Evolutionary conservation across 2,329 filamentous ascomycete species (phyloP).

Genomic region (Mycosphaerella sp.): DNA sequence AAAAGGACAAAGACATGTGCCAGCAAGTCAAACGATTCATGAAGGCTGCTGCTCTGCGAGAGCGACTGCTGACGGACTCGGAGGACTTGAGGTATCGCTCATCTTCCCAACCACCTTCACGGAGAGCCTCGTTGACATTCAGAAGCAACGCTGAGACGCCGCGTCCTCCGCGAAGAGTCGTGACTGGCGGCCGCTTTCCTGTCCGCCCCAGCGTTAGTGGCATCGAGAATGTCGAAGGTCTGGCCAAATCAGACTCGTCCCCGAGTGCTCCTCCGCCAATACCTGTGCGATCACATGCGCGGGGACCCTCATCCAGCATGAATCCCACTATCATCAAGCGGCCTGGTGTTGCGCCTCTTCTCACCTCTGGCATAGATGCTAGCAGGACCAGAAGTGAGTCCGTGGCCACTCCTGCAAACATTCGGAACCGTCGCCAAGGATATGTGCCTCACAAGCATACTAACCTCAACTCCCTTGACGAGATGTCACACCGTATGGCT

Average conservation of each 20-base stretch:
- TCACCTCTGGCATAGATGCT: slow-evolving; percentile 61
- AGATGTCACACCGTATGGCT: slow-evolving; percentile 19
- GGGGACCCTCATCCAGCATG: slow-evolving; percentile 39
- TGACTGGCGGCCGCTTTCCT: slow-evolving; percentile 51
- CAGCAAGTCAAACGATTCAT: slow-evolving; percentile 56
- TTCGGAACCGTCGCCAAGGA: slow-evolving; percentile 55
- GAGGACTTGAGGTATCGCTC: slow-evolving; percentile 26
- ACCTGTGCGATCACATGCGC: slow-evolving; percentile 73
- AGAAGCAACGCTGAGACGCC: slow-evolving; percentile 70
- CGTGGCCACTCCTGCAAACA: slow-evolving; percentile 43
- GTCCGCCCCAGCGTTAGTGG: slow-evolving; percentile 63
- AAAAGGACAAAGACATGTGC: slow-evolving; percentile 55
- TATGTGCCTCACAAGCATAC: slow-evolving; percentile 49
- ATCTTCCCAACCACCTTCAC: background rate
- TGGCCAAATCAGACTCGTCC: slow-evolving; percentile 55
- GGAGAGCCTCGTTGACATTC: slow-evolving; percentile 3
- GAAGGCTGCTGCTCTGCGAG: slow-evolving; percentile 38
- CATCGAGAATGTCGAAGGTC: slow-evolving; percentile 52
- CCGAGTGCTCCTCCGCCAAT: slow-evolving; percentile 65
- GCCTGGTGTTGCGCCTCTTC: slow-evolving; percentile 64
- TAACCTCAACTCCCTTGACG: slow-evolving; percentile 38
- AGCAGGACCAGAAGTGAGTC: slow-evolving; percentile 59
- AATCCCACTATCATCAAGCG: slow-evolving; percentile 43
- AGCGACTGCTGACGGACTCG: slow-evolving; percentile 24
- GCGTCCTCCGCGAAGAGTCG: slow-evolving; percentile 55